phyloP scores from a whole-genome alignment of 768 basidiomycete species.

The Boletus rubescentipes region DNA sequence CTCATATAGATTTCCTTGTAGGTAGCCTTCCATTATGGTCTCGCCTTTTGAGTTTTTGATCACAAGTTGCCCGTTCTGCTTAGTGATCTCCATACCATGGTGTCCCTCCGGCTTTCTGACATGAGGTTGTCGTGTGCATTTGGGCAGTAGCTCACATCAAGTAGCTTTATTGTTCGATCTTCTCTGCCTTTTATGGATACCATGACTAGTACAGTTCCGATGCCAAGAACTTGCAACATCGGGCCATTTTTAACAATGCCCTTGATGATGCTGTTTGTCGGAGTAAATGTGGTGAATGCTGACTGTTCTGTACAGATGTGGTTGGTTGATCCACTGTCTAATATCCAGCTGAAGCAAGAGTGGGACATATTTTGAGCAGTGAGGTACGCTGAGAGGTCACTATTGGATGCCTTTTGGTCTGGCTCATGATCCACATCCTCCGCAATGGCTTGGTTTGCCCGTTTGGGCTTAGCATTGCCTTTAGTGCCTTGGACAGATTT shows the following conservation, averaged over 20 bases:
- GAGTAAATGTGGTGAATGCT: not conserved
- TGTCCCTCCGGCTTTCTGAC: not conserved
- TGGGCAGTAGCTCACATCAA: not conserved
- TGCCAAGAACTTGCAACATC: not conserved
- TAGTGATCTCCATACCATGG: not conserved
- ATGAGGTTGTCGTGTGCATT: not conserved
- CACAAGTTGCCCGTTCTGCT: not conserved
- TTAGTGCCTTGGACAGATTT: too few relatives aligned
- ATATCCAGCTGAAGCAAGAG: not conserved
- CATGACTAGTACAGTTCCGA: not conserved
- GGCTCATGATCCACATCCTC: not conserved
- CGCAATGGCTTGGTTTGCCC: not conserved
- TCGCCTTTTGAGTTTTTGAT: not conserved
- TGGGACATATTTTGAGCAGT: not conserved
- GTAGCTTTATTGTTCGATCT: not conserved
- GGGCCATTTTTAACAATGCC: not conserved
- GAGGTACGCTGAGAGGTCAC: not conserved
- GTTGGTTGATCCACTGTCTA: not conserved
- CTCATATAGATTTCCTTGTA: too few relatives aligned
- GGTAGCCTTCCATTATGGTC: not conserved
- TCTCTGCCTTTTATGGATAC: not conserved
- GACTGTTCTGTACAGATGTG: not conserved
- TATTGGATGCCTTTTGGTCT: not conserved
- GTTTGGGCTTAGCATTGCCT: not conserved
- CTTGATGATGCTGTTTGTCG: not conserved